These are phyloP conservation scores for Aechmea fasciata DNA, from an alignment of 176 grass and related monocot species.

Conservation along the genomic window DNA sequence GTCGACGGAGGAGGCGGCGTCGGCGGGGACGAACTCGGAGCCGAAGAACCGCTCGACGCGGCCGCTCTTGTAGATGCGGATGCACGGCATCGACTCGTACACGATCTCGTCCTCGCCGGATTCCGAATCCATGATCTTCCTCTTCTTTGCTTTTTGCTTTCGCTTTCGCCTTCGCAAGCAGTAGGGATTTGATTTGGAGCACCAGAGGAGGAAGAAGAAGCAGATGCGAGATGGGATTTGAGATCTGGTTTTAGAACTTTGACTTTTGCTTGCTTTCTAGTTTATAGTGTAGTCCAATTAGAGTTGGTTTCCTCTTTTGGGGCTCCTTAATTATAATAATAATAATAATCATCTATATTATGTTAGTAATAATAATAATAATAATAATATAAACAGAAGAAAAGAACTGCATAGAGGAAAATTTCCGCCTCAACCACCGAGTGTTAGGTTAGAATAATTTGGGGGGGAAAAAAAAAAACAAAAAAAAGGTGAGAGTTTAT, in stretches of 20 bases:
- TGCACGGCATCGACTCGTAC: slow-evolving; percentile 42
- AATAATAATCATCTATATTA: too few relatives aligned
- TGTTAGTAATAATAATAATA: too few relatives aligned
- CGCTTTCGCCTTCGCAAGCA: too few relatives aligned
- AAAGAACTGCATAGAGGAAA: too few relatives aligned
- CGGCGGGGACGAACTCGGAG: slow-evolving; percentile 28
- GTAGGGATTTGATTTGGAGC: too few relatives aligned
- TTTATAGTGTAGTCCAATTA: not conserved
- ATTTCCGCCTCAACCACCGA: too few relatives aligned
- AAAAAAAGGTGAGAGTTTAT: too few relatives aligned
- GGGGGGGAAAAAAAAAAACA: too few relatives aligned
- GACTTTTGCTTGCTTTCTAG: not conserved
- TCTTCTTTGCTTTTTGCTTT: too few relatives aligned
- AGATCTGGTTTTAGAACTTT: slow-evolving; percentile 10
- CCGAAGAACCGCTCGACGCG: slow-evolving; percentile 44
- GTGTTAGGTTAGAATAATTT: too few relatives aligned
- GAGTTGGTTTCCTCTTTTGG: not conserved
- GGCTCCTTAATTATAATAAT: too few relatives aligned
- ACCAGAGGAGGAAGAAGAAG: not conserved
- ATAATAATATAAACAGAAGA: too few relatives aligned
- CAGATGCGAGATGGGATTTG: not conserved
- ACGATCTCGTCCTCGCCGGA: slow-evolving; percentile 40
- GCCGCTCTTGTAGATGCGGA: slow-evolving; percentile 52
- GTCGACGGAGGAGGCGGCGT: slow-evolving; percentile 43
- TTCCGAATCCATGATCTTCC: not conserved